Evolutionary conservation across 2,329 filamentous ascomycete genomes (phyloP), one percentile per base, ranked within the genome.

Genomic region (Thelonectria blattea): DNA sequence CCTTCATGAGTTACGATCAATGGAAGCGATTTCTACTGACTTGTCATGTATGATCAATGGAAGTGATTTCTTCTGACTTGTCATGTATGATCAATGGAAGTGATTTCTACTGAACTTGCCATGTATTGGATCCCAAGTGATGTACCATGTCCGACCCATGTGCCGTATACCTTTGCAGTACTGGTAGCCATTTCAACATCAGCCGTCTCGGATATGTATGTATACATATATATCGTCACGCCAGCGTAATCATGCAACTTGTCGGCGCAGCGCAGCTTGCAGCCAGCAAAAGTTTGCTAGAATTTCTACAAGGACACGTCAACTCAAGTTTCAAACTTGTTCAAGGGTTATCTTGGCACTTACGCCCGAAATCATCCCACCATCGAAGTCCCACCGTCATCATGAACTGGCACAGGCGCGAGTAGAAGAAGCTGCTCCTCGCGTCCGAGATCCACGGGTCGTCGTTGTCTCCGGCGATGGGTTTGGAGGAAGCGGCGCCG

Each of bases 321-420:
- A 30, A 7, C 5, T 30, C 27, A 6, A 6, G 22, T 3, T 24
- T 24, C 5, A 30, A 30, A 7, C 8, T 9, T n/a, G n/a, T 30
- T 30, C 27, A 30, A 10, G 27, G 27, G 22, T 3, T 3, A 10
- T 2, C 27, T 9, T 7, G 8, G 27, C 2, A 56, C 53, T 43
- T 15, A 56, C 53, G 30, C 18, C 53, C 53, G 30, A 56, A 56
- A 34, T 56, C 53, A 10, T 56, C 53, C 53, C 53, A 49, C 53
- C 53, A 56, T 18, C 53, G 32, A n/a, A 56, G 7, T 7, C 53
- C 53, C 18, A 56, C 34, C 3, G 53, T 56, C 37, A 56, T 18
- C 53, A 56, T 56, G 37, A 56, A 56, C 14, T 56, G 53, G 37
- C 53, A 56, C 7, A 56, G 37, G 10, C 53, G 37, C 7, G 53